These are phyloP conservation scores for Multifurca ochricompacta DNA, from an alignment of 768 basidiomycete species.

Conservation along the genomic window DNA sequence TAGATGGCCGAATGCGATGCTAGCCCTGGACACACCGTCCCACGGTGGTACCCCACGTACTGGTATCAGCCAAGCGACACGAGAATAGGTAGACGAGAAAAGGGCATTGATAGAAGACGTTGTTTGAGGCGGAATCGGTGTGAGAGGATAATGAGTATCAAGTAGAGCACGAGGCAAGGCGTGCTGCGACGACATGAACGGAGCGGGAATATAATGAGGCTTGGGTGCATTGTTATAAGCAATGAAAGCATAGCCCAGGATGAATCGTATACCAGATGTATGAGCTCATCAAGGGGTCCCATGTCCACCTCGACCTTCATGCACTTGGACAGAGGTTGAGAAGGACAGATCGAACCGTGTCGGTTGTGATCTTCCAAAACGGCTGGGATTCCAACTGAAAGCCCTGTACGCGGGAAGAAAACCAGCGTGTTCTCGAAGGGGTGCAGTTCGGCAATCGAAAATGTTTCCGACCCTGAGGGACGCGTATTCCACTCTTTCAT, in stretches of 20 bases:
- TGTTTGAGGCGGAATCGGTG: slow-evolving; percentile 7
- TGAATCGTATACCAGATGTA: slow-evolving; percentile 13
- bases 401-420: not conserved
- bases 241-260: not conserved
- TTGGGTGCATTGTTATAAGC: slow-evolving; percentile 3
- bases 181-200: not conserved
- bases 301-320: slow-evolving; percentile 6
- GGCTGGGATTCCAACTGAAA: not conserved
- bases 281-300: slow-evolving; percentile 13
- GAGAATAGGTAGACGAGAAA: slow-evolving; percentile 8
- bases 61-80: slow-evolving; percentile 15
- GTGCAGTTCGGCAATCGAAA: not conserved
- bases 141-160: not conserved
- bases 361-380: not conserved
- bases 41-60: slow-evolving; percentile 12
- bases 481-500: slow-evolving; percentile 1
- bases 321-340: slow-evolving; percentile 2
- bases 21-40: slow-evolving; percentile 1
- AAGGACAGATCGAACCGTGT: not conserved
- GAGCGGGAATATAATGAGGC: slow-evolving; percentile 18
- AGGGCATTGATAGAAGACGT: not conserved
- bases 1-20: not conserved
- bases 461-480: slow-evolving; percentile 3
- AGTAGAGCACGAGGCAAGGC: not conserved
- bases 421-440: slow-evolving; percentile 1